Percentiles rank a stretch among this genome's conserved stretches.
Conservation (phyloP, 805 yeast species). For the Hanseniaspora thailandica region DNA sequence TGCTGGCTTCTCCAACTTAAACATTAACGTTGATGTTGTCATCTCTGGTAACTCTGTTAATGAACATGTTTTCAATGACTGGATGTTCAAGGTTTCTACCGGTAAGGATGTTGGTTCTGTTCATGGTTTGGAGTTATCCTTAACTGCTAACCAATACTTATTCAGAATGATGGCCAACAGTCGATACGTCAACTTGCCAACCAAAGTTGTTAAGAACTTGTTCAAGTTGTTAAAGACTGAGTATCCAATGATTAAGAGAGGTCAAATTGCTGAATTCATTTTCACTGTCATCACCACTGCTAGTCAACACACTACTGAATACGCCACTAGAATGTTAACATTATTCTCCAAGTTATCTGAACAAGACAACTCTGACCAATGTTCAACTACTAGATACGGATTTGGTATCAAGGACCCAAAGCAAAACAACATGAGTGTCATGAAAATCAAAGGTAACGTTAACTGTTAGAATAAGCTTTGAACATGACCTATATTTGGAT, state of each 20-base stretch:
- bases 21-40: slow-evolving; percentile 1
- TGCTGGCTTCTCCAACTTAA: not conserved
- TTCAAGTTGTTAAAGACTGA: not conserved
- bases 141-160: not conserved
- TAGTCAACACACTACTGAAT: not conserved
- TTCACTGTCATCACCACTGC: not conserved
- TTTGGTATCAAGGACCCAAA: slow-evolving; percentile 8
- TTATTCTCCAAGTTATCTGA: not conserved
- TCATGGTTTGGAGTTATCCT: not conserved
- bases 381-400: not conserved
- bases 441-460: not conserved
- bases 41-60: not conserved
- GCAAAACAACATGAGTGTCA: not conserved
- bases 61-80: not conserved
- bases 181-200: slow-evolving; percentile 2
- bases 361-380: not conserved
- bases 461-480: not conserved
- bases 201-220: not conserved
- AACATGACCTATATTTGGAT: too few species aligned
- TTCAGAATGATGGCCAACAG: slow-evolving; percentile 11
- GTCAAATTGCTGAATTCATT: slow-evolving; percentile 1
- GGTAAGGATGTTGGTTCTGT: not conserved
- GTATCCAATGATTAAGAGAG: not conserved
- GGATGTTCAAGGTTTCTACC: not conserved
- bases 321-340: not conserved